Evolutionary conservation across 768 basidiomycete species (phyloP), one percentile per base, ranked within the genome.

Genomic region (Fibroporia radiculosa): DNA sequence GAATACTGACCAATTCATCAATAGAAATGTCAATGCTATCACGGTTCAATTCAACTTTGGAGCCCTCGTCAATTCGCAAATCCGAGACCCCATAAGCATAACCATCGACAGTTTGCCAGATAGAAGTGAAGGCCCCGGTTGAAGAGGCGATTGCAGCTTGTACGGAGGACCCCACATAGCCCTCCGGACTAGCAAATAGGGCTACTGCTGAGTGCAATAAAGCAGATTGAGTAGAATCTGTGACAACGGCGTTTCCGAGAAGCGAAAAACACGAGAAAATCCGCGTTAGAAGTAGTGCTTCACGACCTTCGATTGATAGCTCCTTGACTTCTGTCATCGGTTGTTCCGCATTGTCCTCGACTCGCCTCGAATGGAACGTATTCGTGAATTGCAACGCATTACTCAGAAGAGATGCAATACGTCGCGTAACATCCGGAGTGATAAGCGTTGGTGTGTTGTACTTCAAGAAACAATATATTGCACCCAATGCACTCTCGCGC

Each of bases 121-220:
- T 73, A 12, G 76, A 78, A 2, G 80, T 81, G 62, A 96, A 93
- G 0, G 77, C 70, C 1, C 93, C 93, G 0, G 87, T 74, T 5
- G 82, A 88, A 0, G 88, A 82, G 0, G 87, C 85, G 51, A 97
- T 95, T 0, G 90, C 87, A 1, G 93, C 93, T 62, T 98, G 95
- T 14, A 96, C 77, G 0, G 83, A 78, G 1, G 89, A 90, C 1
- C 89, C 82, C 0, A 74, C 68, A 58, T 89, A 92, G 0, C 78
- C 81, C 44, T 98, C 93, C 0, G 86, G 80, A 55, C 91, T 88
- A 2, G 91, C 85, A 56, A 98, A 92, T 6, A 91, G 69, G 2
- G 80, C 66, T 13, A 93, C 78, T 0, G 80, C 82, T 2, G 89
- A 86, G 51, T 91, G 88, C 10, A 98, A 68, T 11, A 99, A 66